Percentiles rank a stretch among this genome's conserved stretches.
phyloP scores from a whole-genome alignment of 225 moss, liverwort and hornwort genomes.

The Bryoerythrophyllum caledonicum region DNA sequence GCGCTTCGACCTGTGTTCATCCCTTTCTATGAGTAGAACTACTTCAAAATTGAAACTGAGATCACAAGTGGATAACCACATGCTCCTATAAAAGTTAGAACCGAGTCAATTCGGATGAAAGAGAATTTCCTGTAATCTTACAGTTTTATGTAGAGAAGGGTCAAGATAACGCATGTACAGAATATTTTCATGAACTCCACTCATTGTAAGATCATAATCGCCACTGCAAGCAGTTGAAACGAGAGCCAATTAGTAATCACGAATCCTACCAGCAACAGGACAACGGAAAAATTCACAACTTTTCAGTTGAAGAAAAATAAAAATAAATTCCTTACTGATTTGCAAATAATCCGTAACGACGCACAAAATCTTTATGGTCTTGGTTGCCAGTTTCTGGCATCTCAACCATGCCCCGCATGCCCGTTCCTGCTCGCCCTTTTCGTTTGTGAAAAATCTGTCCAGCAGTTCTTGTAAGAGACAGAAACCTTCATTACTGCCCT shows the following conservation, averaged over 20 bases:
- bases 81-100: constrained; percentile 8
- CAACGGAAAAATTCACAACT: constrained; percentile 10
- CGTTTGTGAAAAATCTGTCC: constrained; percentile 74
- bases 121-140: constrained; percentile 34
- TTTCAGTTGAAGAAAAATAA: neutral
- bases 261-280: neutral
- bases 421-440: constrained; percentile 43
- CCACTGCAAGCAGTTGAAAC: constrained; percentile 63
- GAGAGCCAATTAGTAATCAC: constrained; percentile 5
- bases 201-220: constrained; percentile 69
- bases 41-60: neutral
- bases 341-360: constrained; percentile 71
- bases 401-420: constrained; percentile 48
- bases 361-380: constrained; percentile 71
- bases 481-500: neutral
- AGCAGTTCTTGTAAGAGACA: constrained; percentile 16
- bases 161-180: constrained; percentile 83
- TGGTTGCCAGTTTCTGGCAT: constrained; percentile 51
- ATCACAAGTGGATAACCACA: constrained; percentile 4
- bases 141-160: constrained; percentile 76
- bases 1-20: constrained; percentile 52
- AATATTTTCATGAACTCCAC: constrained; percentile 89
- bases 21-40: neutral
- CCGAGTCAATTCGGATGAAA: constrained; percentile 1
- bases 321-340: constrained; percentile 65